These are phyloP conservation scores for Skeletonema grethae DNA, from an alignment of 108 stramenopile genomes.

Conservation along the genomic window DNA sequence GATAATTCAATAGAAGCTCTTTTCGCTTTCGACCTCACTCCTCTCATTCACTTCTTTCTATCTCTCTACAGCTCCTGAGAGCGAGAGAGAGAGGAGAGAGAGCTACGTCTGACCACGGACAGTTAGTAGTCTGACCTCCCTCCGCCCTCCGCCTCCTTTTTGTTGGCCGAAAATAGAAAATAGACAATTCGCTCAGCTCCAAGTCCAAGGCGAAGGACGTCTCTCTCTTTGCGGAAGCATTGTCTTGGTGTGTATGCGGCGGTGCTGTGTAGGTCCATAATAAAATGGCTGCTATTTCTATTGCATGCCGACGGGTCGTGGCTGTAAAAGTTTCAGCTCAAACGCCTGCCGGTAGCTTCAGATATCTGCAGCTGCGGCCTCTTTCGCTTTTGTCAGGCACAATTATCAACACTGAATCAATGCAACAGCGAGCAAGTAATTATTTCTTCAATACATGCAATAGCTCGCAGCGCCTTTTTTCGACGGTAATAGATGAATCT, in stretches of 20 bases:
- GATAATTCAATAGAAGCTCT: too few species aligned
- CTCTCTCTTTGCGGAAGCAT: too few species aligned
- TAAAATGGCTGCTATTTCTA: neutral
- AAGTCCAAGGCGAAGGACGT: too few species aligned
- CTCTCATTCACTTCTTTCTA: too few species aligned
- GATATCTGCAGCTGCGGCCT: neutral
- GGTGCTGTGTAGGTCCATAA: neutral
- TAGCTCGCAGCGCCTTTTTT: neutral
- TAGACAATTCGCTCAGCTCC: too few species aligned
- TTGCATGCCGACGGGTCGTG: neutral
- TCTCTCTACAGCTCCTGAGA: too few species aligned
- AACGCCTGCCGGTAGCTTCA: neutral
- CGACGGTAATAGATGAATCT: neutral
- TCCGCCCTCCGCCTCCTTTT: too few species aligned
- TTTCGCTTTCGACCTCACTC: too few species aligned
- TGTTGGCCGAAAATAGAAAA: too few species aligned
- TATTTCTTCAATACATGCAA: neutral
- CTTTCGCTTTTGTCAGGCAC: neutral
- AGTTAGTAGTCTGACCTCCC: too few species aligned
- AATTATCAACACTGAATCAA: neutral
- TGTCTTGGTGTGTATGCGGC: neutral
- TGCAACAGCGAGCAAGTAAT: neutral
- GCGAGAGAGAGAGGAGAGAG: too few species aligned
- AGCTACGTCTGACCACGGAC: too few species aligned
- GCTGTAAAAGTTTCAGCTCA: neutral